Base-by-base conservation (phyloP, 345 rosid species). In the Cardamine resedifolia region DNA sequence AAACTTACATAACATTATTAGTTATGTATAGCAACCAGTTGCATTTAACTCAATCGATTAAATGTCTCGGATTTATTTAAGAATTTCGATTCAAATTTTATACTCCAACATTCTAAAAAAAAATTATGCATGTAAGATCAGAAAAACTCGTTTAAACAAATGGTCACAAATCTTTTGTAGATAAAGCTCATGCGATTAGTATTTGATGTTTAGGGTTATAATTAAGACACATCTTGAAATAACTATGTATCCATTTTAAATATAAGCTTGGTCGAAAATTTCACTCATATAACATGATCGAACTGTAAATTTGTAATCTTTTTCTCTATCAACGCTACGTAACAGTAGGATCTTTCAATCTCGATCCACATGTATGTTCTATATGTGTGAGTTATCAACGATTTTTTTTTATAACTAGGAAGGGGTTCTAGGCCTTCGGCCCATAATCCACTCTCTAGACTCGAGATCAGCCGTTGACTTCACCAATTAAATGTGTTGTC, bases 1-100 rank as follows among this genome's bases (percentile, higher is more conserved):
- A 50, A 66, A 66, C 78, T 49, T 50, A 5, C n/a, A 53, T 20
- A 19, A 39, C 55, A 45, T 21, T 33, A 31, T 44, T 34, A 45
- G 9, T 14, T 5, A 39, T 57, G 18, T 36, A n/a, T 44, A 57
- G 21, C 38, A 34, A 21, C 44, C 27, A 45, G 24, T 34, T 45
- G 19, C 38, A 49, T 31, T 26, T 68, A 56, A 14, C 26, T 45
- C 33, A 48, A 12, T 30, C 64, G 15, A 65, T 49, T 20, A 64
- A 21, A 3, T 31, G 12, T 49, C 34, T 28, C 2, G 1, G 9
- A 62, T 10, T 6, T 26, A 16, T 16, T 6, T 18, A 64, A 12
- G 1, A 47, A 15, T 33, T 14, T 19, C 11, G 12, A 18, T 31
- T 68, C 41, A 53, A 11, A 6, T 27, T 18, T 4, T 9, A 14